Evolutionary conservation across 495 filamentous ascomycete genomes (phyloP), one percentile per base, ranked within the genome.

Genomic region (Podospora appendiculata): DNA sequence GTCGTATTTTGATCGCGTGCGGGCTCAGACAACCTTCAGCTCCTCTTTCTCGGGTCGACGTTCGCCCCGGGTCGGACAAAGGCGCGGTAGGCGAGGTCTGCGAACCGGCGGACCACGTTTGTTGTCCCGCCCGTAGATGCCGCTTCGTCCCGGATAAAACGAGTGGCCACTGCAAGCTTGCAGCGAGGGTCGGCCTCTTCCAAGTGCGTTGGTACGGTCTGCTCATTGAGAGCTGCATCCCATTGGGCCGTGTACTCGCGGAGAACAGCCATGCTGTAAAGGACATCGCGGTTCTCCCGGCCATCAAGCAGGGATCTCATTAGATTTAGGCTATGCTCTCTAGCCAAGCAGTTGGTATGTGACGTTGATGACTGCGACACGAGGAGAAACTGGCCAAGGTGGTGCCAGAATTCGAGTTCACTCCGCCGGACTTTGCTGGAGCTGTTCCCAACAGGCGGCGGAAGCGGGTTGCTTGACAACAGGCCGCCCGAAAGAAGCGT

Each of bases 211-310:
- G 82, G 75, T 69, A 80, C 42, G 60, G 77, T 60, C 76, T 73
- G 63, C 70, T 83, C 61, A 74, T 81, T 57, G 78, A 81, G 60
- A 76, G 86, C 50, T 74, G 88, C 39, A 74, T 77, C 61, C 65
- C 85, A 79, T 14, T 83, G 80, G 38, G 79, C 77, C 32, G 88
- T 85, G 38, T 88, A 75, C 56, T 88, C 82, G 16, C 90, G 82
- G 9, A 85, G 81, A 47, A 95, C 81, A 19, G 87, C 87, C 53
- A 96, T 84, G 11, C 88, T 92, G 65, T 96, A 96, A 34, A 95
- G 78, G 8, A 94, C 88, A 57, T 96, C 90, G n/a, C 90, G 83
- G 60, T 91, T 92, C 70, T 96, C 90, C 16, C 81, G 78, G 50
- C 81, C 84, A 53, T 90, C 84, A 8, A 95, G 76, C 6, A 91